Evolutionary conservation across 225 moss, liverwort and hornwort genomes (phyloP).

Genomic region (Lunularia cruciata): DNA sequence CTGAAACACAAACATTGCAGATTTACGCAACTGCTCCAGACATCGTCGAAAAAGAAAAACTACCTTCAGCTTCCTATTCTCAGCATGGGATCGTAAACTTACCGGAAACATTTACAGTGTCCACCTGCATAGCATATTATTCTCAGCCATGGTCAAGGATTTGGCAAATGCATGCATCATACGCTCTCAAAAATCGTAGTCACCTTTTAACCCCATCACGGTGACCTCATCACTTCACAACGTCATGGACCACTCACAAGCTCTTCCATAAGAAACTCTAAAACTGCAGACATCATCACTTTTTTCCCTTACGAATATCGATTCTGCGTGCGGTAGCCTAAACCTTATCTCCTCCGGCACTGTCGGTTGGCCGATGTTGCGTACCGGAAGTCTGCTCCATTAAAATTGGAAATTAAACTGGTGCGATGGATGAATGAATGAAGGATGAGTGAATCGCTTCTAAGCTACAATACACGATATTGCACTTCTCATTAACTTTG

Average conservation of each 20-base stretch:
- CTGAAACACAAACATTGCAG: conserved; percentile 4
- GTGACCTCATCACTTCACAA: not conserved
- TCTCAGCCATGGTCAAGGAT: too few relatives aligned
- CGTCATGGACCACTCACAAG: conserved; percentile 7
- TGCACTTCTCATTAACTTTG: too few relatives aligned
- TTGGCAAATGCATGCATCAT: conserved; percentile 12
- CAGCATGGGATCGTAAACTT: not conserved
- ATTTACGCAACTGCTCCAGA: not conserved
- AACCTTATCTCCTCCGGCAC: conserved; percentile 5
- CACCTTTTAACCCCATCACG: not conserved
- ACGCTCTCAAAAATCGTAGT: not conserved
- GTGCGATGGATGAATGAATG: too few relatives aligned
- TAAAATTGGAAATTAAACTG: too few relatives aligned
- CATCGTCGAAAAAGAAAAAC: too few relatives aligned
- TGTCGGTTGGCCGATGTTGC: too few relatives aligned
- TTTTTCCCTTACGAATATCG: not conserved
- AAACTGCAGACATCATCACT: conserved; percentile 6
- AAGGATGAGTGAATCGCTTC: too few relatives aligned
- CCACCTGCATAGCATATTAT: not conserved
- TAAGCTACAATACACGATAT: too few relatives aligned
- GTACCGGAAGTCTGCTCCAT: too few relatives aligned
- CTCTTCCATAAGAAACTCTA: not conserved
- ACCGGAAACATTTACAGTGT: not conserved
- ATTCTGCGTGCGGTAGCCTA: not conserved
- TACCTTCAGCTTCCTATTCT: too few relatives aligned